These are phyloP conservation scores for Przewalskia tangutica DNA, from an alignment of 257 asterid genomes.

Conservation along the genomic window DNA sequence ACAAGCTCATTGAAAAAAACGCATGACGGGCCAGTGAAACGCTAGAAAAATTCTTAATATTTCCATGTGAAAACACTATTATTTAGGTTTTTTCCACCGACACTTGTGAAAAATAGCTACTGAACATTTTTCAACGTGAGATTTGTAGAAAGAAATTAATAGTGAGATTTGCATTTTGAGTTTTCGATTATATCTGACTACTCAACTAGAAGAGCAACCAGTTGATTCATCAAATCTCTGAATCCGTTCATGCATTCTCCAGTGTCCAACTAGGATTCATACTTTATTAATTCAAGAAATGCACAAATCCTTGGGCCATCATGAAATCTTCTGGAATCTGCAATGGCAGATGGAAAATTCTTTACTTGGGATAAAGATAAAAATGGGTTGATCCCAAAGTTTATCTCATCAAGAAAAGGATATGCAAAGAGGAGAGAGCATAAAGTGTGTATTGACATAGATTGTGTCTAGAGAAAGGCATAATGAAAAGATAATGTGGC, in stretches of 20 bases:
- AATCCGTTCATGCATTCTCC: background rate
- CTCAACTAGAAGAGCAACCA: background rate
- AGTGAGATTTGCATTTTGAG: no score
- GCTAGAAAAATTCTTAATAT: no score
- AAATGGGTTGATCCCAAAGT: slow-evolving; percentile 25
- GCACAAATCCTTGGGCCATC: background rate
- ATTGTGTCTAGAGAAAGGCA: slow-evolving; percentile 34
- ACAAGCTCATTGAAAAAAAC: no score
- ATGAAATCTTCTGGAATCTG: slow-evolving; percentile 9
- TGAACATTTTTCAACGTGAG: no score
- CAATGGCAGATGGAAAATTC: slow-evolving; percentile 16
- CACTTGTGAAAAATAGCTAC: no score
- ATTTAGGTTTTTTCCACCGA: no score
- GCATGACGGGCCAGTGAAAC: no score
- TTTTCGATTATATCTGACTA: background rate
- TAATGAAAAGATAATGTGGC: slow-evolving; percentile 4
- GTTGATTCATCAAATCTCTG: background rate
- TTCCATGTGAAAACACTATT: no score
- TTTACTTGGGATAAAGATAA: slow-evolving; percentile 28
- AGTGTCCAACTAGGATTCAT: background rate
- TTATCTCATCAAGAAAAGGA: slow-evolving; percentile 23
- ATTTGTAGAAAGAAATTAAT: no score
- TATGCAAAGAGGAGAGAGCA: slow-evolving; percentile 23
- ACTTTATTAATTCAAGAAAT: background rate
- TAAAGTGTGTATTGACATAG: slow-evolving; percentile 14